phyloP scores from a whole-genome alignment of 2,329 filamentous ascomycete species.

The Colletotrichum agaves region DNA sequence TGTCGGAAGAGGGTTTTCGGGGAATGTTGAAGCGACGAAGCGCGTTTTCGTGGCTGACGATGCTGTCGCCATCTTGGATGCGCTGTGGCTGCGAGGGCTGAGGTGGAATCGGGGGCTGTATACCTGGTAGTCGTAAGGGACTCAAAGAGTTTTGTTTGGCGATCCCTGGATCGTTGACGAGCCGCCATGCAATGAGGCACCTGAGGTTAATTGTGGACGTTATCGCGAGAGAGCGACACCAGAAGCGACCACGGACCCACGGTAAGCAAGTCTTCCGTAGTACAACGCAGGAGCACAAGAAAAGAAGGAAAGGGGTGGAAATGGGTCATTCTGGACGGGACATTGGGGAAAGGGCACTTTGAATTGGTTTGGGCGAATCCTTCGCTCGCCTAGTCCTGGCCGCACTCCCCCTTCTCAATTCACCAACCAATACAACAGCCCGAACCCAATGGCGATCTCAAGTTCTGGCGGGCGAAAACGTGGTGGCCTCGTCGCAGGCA shows the following conservation, averaged over 20 bases:
- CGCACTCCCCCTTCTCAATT: background rate
- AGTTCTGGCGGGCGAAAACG: background rate
- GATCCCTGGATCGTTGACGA: background rate
- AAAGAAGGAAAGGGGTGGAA: background rate
- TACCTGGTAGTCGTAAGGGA: background rate
- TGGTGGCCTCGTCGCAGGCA: background rate
- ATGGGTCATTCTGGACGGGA: background rate
- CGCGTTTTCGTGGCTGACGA: slow-evolving; percentile 24
- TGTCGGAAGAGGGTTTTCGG: slow-evolving; percentile 40
- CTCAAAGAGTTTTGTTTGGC: background rate
- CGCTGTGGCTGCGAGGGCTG: background rate
- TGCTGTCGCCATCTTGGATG: slow-evolving; percentile 6
- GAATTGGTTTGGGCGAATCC: slow-evolving; percentile 2
- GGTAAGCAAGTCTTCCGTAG: background rate
- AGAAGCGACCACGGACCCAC: background rate
- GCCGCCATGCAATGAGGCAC: background rate
- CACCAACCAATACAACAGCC: background rate
- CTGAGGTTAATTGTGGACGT: background rate
- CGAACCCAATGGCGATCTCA: slow-evolving; percentile 10
- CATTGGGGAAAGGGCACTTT: background rate
- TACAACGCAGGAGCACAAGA: background rate
- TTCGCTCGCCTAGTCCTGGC: background rate
- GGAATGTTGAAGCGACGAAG: slow-evolving; percentile 34
- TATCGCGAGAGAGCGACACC: background rate
- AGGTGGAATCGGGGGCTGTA: background rate